Conservation (phyloP, 805 yeast genomes). For the Kuraishia hungarica region DNA sequence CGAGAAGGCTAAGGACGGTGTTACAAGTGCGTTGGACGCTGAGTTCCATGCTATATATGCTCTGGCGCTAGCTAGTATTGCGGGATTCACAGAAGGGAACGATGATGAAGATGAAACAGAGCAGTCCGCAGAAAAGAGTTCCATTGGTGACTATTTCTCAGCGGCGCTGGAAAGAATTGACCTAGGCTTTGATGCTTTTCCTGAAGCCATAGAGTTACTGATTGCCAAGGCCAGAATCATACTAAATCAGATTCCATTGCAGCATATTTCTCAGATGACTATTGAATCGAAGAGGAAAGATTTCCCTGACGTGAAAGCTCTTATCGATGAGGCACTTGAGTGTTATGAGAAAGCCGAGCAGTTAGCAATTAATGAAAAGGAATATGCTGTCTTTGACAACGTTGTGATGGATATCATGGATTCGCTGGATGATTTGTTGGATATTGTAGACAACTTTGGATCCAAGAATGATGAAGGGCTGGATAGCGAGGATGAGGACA, state of each 20-base stretch:
- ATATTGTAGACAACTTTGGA: constrained; percentile 61
- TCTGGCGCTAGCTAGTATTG: constrained; percentile 55
- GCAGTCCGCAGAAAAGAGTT: not conserved
- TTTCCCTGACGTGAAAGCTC: constrained; percentile 25
- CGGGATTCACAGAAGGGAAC: constrained; percentile 36
- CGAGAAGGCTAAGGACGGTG: constrained; percentile 19
- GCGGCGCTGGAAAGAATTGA: constrained; percentile 67
- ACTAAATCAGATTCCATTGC: constrained; percentile 50
- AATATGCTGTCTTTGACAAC: constrained; percentile 24
- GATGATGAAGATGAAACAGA: constrained; percentile 14
- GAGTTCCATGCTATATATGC: constrained; percentile 71
- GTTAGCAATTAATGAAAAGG: constrained; percentile 14
- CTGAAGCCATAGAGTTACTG: constrained; percentile 35
- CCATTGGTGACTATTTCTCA: constrained; percentile 48
- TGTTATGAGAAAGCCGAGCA: constrained; percentile 36
- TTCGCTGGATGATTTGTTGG: constrained; percentile 59
- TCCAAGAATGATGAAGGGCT: constrained; percentile 47
- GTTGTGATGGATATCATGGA: constrained; percentile 42
- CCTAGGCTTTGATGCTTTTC: constrained; percentile 43
- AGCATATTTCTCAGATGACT: constrained; percentile 43
- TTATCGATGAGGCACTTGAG: constrained; percentile 37
- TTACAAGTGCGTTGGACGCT: constrained; percentile 26
- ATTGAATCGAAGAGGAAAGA: constrained; percentile 27
- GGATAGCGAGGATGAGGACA: constrained; percentile 47
- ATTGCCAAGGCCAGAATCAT: constrained; percentile 49